Conservation (phyloP, 805 yeast species). For the Huiozyma sinensis region DNA sequence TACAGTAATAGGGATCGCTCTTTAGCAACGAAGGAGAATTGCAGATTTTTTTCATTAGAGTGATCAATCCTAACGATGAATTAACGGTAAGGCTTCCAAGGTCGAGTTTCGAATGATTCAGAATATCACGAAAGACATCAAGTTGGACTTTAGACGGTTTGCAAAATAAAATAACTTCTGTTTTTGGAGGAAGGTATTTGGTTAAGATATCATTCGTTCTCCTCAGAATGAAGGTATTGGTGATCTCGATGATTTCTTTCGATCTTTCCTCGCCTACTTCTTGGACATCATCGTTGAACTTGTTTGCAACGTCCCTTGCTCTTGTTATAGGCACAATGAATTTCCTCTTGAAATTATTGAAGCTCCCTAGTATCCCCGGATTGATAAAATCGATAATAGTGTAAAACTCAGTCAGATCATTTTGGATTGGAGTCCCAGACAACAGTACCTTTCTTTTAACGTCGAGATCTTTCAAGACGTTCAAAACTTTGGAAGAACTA, state of each 20-base stretch:
- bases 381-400: constrained; percentile 73
- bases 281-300: constrained; percentile 38
- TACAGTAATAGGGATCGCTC: constrained; percentile 32
- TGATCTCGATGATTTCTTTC: constrained; percentile 49
- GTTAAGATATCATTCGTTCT: constrained; percentile 51
- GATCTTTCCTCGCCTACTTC: constrained; percentile 53
- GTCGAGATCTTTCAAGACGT: constrained; percentile 45
- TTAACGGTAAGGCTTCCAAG: constrained; percentile 24
- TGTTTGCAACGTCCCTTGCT: constrained; percentile 55
- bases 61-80: constrained; percentile 56
- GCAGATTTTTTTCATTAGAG: constrained; percentile 67
- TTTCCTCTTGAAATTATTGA: constrained; percentile 45
- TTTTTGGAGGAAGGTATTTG: constrained; percentile 57
- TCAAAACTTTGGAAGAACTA: constrained; percentile 58
- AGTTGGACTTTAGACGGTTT: constrained; percentile 61
- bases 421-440: constrained; percentile 91
- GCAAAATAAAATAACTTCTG: constrained; percentile 68
- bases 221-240: constrained; percentile 60
- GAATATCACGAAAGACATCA: constrained; percentile 41
- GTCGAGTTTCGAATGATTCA: constrained; percentile 21
- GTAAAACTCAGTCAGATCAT: constrained; percentile 75
- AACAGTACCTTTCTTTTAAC: constrained; percentile 51
- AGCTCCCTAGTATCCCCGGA: constrained; percentile 68
- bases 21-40: constrained; percentile 62
- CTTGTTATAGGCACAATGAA: constrained; percentile 61